Evolutionary conservation across 2,329 filamentous ascomycete species (phyloP), one percentile per base, ranked within the genome.

Genomic region (Colletotrichum cordylinicola): DNA sequence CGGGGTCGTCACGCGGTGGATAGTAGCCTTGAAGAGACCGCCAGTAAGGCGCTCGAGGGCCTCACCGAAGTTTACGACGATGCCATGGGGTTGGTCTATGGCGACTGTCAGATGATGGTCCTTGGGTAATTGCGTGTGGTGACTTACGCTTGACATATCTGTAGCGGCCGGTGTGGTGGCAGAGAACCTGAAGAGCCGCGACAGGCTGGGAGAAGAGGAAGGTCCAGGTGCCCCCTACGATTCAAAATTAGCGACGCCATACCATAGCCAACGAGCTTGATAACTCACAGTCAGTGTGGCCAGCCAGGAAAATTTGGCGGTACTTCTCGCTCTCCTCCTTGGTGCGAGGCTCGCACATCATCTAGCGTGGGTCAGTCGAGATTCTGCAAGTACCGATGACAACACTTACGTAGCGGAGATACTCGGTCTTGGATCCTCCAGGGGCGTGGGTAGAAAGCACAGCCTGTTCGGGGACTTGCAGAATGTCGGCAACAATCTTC

Each of bases 161-260:
- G 80, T 84, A 87, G 21, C 82, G 77, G 4, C 83, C 83, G 4
- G 81, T 77, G 37, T 72, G 64, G 8, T 80, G 82, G 4, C 82
- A 83, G 56, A 84, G 82, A 29, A 87, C 81, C 67, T 86, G 85
- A 8, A 87, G 78, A 0, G 84, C 85, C 0, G 84, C 81, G 10
- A 87, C 82, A 24, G 84, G 82, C 72, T 86, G 85, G 21, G 81
- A 83, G 81, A 85, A 84, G 16, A 86, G 81, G 27, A 87, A 81
- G 0, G 84, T 86, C 52, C 85, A 79, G 7, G 82, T 83, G 8
- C 84, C 85, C 76, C 69, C 61, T 65, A 6, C 4, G 43, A 4
- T 37, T 16, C 4, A 2, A 2, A 1, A 2, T 4, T 7, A 6
- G 15, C 18, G n/a, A 52, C 0, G 10, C 43, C 10, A 21, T 48